A percentile compares a stretch with the other conserved stretches of the same genome.
Conservation (phyloP, 176 grass and related monocot species). For the Oryza glumipatula region DNA sequence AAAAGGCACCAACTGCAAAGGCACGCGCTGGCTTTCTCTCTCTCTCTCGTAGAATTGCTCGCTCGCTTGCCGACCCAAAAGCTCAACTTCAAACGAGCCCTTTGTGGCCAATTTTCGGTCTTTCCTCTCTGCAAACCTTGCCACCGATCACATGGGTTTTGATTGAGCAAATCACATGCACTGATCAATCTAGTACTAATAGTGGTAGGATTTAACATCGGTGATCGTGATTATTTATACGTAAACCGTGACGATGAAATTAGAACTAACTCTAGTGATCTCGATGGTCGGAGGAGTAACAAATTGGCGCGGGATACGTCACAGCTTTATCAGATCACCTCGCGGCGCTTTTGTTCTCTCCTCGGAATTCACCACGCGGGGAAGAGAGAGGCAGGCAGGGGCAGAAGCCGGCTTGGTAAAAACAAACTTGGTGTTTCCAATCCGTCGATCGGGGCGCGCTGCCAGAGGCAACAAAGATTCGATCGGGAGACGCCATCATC, state of each 20-base stretch:
- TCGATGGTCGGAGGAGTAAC: not conserved
- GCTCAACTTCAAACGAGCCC: not conserved
- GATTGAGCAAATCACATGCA: not conserved
- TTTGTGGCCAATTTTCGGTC: not conserved
- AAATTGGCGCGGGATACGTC: conserved; percentile 37
- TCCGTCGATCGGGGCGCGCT: conserved; percentile 42
- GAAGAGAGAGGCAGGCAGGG: conserved; percentile 30
- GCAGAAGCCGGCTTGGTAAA: not conserved
- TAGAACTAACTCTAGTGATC: not conserved
- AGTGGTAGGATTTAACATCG: not conserved
- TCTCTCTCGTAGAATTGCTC: not conserved
- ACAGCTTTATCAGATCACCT: conserved; percentile 62
- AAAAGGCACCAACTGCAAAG: conserved; percentile 24
- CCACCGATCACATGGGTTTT: not conserved
- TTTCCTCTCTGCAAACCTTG: not conserved
- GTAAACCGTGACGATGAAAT: not conserved
- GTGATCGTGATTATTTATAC: too few relatives aligned
- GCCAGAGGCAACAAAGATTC: conserved; percentile 48
- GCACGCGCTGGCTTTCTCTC: not conserved
- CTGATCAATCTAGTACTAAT: not conserved
- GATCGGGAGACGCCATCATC: conserved; percentile 52
- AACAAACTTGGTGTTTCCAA: conserved; percentile 52
- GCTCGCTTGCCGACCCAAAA: not conserved
- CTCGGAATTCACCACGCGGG: conserved; percentile 48
- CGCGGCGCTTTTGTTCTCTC: conserved; percentile 32